Conservation (phyloP, 2,329 filamentous ascomycete genomes). For the Xylaria sp. region DNA sequence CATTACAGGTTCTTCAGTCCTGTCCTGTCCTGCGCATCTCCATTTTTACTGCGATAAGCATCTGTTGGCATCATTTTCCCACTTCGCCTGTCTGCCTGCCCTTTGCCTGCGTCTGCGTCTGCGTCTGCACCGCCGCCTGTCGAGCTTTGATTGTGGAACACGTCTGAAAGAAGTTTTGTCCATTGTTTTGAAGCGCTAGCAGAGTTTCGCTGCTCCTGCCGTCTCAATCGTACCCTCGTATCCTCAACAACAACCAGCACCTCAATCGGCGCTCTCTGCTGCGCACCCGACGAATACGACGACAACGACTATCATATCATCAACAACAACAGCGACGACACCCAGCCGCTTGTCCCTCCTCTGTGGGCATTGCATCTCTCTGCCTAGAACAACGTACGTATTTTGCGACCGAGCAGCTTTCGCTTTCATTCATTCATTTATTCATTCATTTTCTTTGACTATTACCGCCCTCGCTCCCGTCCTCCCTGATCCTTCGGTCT, state of each 20-base stretch:
- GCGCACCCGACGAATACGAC: constrained; percentile 24
- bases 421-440: constrained; percentile 28
- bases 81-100: constrained; percentile 17
- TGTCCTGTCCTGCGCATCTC: constrained; percentile 36
- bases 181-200: constrained; percentile 40
- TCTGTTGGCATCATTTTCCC: constrained; percentile 38
- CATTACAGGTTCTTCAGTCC: constrained; percentile 37
- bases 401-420: constrained; percentile 37
- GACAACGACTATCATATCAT: constrained; percentile 10
- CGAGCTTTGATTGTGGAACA: constrained; percentile 35
- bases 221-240: constrained; percentile 24
- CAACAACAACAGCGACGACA: constrained; percentile 22
- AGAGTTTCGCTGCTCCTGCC: constrained; percentile 32
- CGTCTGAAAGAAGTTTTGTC: constrained; percentile 37
- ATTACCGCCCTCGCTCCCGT: background rate
- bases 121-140: constrained; percentile 28
- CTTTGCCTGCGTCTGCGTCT: constrained; percentile 21
- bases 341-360: constrained; percentile 11
- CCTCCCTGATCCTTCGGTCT: constrained; percentile 10
- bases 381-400: constrained; percentile 35
- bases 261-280: constrained; percentile 13
- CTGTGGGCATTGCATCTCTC: constrained; percentile 33
- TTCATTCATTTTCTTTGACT: constrained; percentile 11
- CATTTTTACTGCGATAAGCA: constrained; percentile 44
- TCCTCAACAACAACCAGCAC: constrained; percentile 2